A percentile compares a stretch with the other conserved stretches of the same genome.
These are phyloP conservation scores for Clitopilus hobsonii DNA, from an alignment of 768 basidiomycete genomes.

Conservation along the genomic window DNA sequence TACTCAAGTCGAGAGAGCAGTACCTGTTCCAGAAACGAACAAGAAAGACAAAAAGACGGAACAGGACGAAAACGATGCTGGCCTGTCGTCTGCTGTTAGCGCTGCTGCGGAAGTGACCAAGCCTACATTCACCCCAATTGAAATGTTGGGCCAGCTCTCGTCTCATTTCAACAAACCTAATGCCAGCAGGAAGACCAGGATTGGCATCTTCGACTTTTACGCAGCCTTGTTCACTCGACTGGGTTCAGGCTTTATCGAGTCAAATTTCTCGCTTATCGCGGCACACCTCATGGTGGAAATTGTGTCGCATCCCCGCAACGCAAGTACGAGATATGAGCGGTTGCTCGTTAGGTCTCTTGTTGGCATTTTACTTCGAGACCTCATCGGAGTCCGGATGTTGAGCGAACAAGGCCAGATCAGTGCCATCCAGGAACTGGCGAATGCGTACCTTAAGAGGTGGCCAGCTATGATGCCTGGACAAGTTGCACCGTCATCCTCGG, in stretches of 20 bases:
- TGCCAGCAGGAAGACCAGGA: constrained; percentile 63
- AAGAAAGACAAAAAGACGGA: constrained; percentile 60
- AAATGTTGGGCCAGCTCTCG: constrained; percentile 84
- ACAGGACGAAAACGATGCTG: constrained; percentile 56
- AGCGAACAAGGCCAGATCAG: constrained; percentile 92
- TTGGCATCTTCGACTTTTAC: constrained; percentile 90
- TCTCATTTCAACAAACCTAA: constrained; percentile 74
- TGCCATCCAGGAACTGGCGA: constrained; percentile 84
- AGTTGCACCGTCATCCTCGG: constrained; percentile 56
- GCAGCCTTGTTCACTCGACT: constrained; percentile 70
- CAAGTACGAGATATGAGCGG: constrained; percentile 64
- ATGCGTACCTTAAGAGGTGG: constrained; percentile 83
- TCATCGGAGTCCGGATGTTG: constrained; percentile 84
- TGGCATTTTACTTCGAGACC: constrained; percentile 73
- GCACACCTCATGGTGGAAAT: constrained; percentile 78
- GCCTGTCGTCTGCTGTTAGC: constrained; percentile 33
- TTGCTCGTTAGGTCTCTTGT: constrained; percentile 70
- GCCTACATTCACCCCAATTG: constrained; percentile 63
- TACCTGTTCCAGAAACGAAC: constrained; percentile 37
- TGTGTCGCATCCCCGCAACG: constrained; percentile 52
- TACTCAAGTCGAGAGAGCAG: constrained; percentile 66
- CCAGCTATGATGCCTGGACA: constrained; percentile 90
- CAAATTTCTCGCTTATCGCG: constrained; percentile 75
- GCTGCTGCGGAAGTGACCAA: constrained; percentile 54
- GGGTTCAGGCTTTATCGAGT: constrained; percentile 75